Base-by-base conservation (phyloP, 352 stramenopile genomes). In the Globisporangium heterothallicum region DNA sequence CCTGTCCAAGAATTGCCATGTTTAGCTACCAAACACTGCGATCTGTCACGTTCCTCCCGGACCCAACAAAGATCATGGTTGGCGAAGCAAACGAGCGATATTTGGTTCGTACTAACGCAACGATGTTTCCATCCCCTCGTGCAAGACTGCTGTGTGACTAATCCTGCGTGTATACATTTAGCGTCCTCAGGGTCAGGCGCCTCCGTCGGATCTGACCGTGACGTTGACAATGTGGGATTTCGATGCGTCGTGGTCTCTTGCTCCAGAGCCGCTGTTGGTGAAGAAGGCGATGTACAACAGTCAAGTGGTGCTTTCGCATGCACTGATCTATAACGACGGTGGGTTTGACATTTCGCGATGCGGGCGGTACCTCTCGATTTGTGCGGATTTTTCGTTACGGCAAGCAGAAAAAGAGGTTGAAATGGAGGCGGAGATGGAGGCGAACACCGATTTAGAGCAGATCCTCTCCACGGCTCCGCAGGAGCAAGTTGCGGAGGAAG, bases 281-380 rank as follows among this genome's bases (percentile, higher is more conserved):
- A 89, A 86, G 51, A 91, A 91, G 49, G 83, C 83, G 9, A 94
- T 94, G 83, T 76, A 86, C 49, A 89, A 90, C 55, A 87, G 80
- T 24, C 81, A 79, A 9, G 66, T 87, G 0, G 79, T 95, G 55
- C 63, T 98, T 38, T 92, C 86, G 1, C 85, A 97, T 51, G 92
- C 95, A 4, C 78, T 98, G 47, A 86, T 99, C 25, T 99, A 99
- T 70, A 98, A 98, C 61, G 95, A 98, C 65, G 95, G 96, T 44
- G 96, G 96, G 32, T 98, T 99, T 69, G 96, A 99, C 69, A 86
- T 99, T 38, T 98, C 94, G 14, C 75, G 80, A 16, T 97, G 96
- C 60, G 96, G 96, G 2, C 89, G 88, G 22, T 95, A 96, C 42
- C 78, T 99, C 29, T 93, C 90, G 35, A 96, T 96, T 42, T 98